Evolutionary conservation across 2,329 filamentous ascomycete genomes (phyloP).

Genomic region (Fusarium temperatum): DNA sequence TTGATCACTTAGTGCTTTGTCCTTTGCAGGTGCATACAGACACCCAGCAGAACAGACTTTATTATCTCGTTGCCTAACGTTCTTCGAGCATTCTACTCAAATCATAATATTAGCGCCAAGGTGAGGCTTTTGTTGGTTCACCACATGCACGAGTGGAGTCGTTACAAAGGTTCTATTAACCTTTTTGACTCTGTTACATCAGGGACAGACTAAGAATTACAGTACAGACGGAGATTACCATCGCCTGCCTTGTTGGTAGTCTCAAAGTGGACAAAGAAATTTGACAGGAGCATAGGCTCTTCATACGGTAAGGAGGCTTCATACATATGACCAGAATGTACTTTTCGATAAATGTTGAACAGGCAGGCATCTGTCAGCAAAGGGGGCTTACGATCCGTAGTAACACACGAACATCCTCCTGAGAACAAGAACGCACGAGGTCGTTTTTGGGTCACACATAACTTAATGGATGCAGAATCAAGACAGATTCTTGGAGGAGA

Average conservation of each 20-base stretch:
- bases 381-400: neutral
- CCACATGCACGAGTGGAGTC: neutral
- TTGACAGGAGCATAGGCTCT: neutral
- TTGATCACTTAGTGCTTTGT: neutral
- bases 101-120: neutral
- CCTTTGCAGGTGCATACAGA: neutral
- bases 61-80: neutral
- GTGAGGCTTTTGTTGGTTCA: neutral
- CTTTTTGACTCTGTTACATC: neutral
- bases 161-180: neutral
- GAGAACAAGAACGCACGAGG: slow-evolving; percentile 8
- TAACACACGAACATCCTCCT: slow-evolving; percentile 3
- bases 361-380: neutral
- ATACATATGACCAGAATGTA: neutral
- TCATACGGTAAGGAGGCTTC: neutral
- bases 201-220: neutral
- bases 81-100: neutral
- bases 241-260: neutral
- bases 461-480: slow-evolving; percentile 11
- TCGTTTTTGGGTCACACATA: slow-evolving; percentile 17
- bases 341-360: neutral
- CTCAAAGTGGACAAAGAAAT: neutral
- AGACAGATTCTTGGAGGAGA: slow-evolving; percentile 5
- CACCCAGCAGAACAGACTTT: neutral
- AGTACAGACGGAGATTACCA: neutral